phyloP scores from a whole-genome alignment of 2,329 filamentous ascomycete genomes.

The Ilyonectria mors-panacis region DNA sequence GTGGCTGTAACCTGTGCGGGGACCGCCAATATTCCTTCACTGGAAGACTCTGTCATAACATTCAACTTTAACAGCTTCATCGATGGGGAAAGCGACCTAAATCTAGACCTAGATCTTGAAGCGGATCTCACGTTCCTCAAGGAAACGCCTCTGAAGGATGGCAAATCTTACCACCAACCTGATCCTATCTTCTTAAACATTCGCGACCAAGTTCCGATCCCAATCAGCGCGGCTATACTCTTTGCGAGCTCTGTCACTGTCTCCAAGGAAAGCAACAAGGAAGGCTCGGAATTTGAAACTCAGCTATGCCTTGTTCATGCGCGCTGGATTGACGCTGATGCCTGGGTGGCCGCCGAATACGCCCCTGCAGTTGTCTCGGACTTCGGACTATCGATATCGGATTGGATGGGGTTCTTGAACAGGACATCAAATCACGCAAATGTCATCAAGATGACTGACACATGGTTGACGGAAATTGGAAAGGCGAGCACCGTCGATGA shows the following conservation, averaged over 20 bases:
- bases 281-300: not conserved
- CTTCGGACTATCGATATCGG: not conserved
- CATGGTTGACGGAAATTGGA: too few relatives aligned
- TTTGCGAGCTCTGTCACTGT: not conserved
- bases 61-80: not conserved
- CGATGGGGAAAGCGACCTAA: not conserved
- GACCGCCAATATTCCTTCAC: not conserved
- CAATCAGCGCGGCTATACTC: not conserved
- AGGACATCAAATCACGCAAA: too few relatives aligned
- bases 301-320: not conserved
- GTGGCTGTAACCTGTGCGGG: not conserved
- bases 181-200: not conserved
- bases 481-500: too few relatives aligned
- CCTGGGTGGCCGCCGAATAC: not conserved
- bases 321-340: not conserved
- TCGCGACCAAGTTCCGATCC: not conserved
- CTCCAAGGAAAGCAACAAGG: too few relatives aligned
- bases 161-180: too few relatives aligned
- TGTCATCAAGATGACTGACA: too few relatives aligned
- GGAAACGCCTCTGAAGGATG: not conserved
- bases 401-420: too few relatives aligned
- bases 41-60: not conserved
- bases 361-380: not conserved
- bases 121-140: not conserved
- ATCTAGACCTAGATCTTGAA: not conserved